Base-by-base conservation (phyloP, 768 basidiomycete species). In the Trametopsis cervina region DNA sequence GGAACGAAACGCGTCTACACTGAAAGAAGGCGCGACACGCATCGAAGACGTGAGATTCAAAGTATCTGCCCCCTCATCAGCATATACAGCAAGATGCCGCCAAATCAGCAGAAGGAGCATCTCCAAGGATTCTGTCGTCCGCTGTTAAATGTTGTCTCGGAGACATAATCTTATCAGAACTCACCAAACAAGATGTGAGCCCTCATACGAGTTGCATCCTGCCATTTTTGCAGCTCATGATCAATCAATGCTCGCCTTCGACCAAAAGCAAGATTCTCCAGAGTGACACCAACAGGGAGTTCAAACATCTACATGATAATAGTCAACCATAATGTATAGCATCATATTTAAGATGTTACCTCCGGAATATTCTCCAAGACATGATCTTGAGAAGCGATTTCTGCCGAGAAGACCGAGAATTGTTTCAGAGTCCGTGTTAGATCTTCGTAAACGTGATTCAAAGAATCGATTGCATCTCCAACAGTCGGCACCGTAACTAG, bases 71-170 rank as follows among this genome's bases (percentile, higher is more conserved):
- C 72, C 63, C 45, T 74, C 70, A 10, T 44, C 26, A 27, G 72
- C 62, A 63, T 85, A 93, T 59, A 81, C 80, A 12, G 77, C 72
- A 23, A 89, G 59, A 57, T 94, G 92, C 13, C 89, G 75, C 85
- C 87, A 91, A 9, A 90, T 67, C 17, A 93, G 71, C 15, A 93
- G 70, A 7, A 93, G 70, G 4, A 87, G 62, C 78, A 91, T 85
- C 64, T 94, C 92, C 42, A 80, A 66, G 13, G 83, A 77, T 47
- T 76, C 86, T 87, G 54, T 25, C 18, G 20, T 12, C 21, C 7
- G n/a, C 33, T 15, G 22, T 18, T 13, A 29, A 11, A 20, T 24
- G 46, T 50, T 41, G 18, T 6, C 25, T 2, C 6, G 3, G 12
- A 18, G 9, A 22, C 20, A 23, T 9, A 23, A 33, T 41, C 36